Base-by-base conservation (phyloP, 371 early-diverging fungal genomes). In the Saksenaea oblongispora region DNA sequence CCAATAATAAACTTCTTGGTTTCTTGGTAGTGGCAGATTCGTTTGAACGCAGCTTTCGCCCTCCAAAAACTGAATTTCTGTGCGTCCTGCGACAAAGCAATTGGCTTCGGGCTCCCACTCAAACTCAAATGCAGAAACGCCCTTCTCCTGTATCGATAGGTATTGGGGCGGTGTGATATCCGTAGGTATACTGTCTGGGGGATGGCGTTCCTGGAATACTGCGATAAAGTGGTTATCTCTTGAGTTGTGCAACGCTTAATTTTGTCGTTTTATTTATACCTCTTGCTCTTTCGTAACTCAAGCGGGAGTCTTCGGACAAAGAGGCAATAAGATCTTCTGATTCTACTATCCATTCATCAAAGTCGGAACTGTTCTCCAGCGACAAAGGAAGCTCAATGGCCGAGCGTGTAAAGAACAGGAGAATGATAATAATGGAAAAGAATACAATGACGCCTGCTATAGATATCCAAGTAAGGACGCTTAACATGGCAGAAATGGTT, bases 111-210 rank as follows among this genome's bases (percentile, higher is more conserved):
- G 82, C 14, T 90, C 86, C 51, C 88, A 83, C 56, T 86, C 90
- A 80, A 93, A 91, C 70, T 91, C 89, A 89, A 92, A 93, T 13
- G 93, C 93, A 37, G 86, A 86, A 1, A 93, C 92, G 56, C 93
- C 93, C 73, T 91, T 91, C 69, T 93, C 93, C 68, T 88, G 88
- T 57, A 93, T 92, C n/a, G 85, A 83, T 17, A 84, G 66, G 41
- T 80, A 71, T 58, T 88, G 89, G 7, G 87, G 83, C 44, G 81
- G 73, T 8, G 88, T 88, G 54, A 90, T 85, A 56, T 86, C 85
- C 0, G 88, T 88, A 26, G 87, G 82, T 22, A 87, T 68, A 51
- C 84, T 81, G 59, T 83, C 78, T 3, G 88, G 87, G 10, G 90
- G 89, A 65, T 87, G 75, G 14, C 76, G 78, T 36, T 76, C 73